These are phyloP conservation scores for Pelargonium fulgidum DNA, from an alignment of 441 rosid genomes.

Conservation along the genomic window DNA sequence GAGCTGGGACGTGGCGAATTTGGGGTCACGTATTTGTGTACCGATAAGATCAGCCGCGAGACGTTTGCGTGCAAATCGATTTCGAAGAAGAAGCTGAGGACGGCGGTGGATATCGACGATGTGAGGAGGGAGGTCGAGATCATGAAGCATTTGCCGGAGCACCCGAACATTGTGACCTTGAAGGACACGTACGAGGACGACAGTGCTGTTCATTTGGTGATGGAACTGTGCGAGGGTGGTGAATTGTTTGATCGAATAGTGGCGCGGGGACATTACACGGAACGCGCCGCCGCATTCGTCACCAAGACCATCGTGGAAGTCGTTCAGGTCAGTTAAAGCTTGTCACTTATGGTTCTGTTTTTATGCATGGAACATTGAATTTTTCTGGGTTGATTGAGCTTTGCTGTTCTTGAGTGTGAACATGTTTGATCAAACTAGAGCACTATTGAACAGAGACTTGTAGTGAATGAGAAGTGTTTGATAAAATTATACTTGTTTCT, in stretches of 20 bases:
- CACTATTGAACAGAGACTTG: not conserved
- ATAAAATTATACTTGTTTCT: not conserved
- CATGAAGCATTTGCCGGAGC: slow-evolving; percentile 59
- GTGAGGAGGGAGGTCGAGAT: slow-evolving; percentile 69
- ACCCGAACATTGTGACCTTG: slow-evolving; percentile 54
- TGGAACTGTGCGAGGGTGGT: slow-evolving; percentile 75
- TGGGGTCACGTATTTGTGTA: slow-evolving; percentile 58
- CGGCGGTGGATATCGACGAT: slow-evolving; percentile 64
- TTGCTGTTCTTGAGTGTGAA: not conserved
- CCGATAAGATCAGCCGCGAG: slow-evolving; percentile 40
- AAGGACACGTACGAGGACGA: slow-evolving; percentile 70
- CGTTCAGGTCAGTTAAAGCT: slow-evolving; percentile 44
- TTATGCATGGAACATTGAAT: not conserved
- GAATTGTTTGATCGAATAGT: slow-evolving; percentile 70
- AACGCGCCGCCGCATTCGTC: slow-evolving; percentile 65
- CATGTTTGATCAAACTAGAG: not conserved
- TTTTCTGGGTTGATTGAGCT: not conserved
- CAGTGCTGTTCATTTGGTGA: slow-evolving; percentile 63
- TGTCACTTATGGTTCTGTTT: not conserved
- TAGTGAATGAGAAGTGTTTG: too few species aligned
- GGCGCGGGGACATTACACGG: slow-evolving; percentile 64
- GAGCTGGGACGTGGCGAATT: slow-evolving; percentile 76
- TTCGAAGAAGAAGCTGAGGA: slow-evolving; percentile 58
- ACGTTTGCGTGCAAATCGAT: slow-evolving; percentile 60
- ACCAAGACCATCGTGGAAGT: slow-evolving; percentile 65